Evolutionary conservation across 2,329 filamentous ascomycete species (phyloP).

Genomic region (Colletotrichum gloeosporioides): DNA sequence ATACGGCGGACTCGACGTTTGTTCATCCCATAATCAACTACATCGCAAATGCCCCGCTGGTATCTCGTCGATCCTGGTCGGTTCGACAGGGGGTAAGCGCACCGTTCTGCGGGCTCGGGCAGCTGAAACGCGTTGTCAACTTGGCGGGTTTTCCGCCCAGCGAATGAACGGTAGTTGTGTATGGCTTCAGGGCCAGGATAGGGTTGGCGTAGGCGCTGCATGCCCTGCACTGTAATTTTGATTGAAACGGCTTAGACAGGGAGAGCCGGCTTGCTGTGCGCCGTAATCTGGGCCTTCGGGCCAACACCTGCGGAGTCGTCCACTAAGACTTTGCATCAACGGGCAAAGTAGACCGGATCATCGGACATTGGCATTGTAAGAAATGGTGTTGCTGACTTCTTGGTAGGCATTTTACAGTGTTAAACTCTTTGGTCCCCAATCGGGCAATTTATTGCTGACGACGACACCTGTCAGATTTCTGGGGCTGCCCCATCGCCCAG

Average conservation of each 20-base stretch:
- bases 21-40: not conserved
- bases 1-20: not conserved
- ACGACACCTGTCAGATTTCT: not conserved
- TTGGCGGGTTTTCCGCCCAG: too few relatives aligned
- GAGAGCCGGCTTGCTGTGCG: not conserved
- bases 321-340: not conserved
- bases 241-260: conserved; percentile 7
- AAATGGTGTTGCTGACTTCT: not conserved
- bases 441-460: not conserved
- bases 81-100: not conserved
- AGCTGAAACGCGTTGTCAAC: not conserved
- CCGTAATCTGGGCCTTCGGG: not conserved
- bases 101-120: not conserved
- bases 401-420: not conserved
- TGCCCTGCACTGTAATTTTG: not conserved
- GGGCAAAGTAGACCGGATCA: not conserved
- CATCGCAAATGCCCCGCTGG: not conserved
- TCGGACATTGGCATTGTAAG: not conserved
- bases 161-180: not conserved
- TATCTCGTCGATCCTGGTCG: not conserved
- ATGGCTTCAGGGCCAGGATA: not conserved
- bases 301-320: not conserved
- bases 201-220: not conserved
- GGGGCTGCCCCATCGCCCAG: not conserved
- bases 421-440: not conserved